Conservation (phyloP, 805 yeast species). For the Nakazawaea populi region DNA sequence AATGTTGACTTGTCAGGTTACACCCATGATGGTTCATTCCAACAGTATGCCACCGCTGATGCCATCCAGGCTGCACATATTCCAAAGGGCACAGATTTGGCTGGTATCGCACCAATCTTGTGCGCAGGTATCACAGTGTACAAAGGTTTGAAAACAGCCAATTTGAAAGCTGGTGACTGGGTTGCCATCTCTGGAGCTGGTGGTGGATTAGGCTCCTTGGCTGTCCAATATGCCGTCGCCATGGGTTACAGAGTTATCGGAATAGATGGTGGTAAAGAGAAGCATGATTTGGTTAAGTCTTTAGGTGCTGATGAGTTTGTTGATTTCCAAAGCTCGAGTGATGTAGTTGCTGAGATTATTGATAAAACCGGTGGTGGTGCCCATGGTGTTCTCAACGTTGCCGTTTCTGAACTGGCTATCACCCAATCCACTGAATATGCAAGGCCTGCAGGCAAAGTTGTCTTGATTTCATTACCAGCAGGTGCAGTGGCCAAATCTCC, state of each 20-base stretch:
- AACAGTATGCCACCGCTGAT: too few relatives aligned
- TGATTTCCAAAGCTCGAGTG: conserved; percentile 52
- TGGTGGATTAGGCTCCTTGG: conserved; percentile 74
- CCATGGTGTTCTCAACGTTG: conserved; percentile 71
- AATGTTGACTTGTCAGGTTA: too few relatives aligned
- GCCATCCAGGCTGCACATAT: too few relatives aligned
- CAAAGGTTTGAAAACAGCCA: too few relatives aligned
- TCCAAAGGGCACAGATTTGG: too few relatives aligned
- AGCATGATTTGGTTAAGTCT: conserved; percentile 46
- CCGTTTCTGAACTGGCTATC: conserved; percentile 67
- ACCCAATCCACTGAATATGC: conserved; percentile 53
- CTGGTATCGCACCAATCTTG: too few relatives aligned
- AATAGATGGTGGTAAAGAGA: conserved; percentile 66
- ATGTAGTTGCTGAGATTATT: conserved; percentile 48
- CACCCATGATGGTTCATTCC: too few relatives aligned
- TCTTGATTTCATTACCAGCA: conserved; percentile 48
- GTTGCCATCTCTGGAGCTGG: conserved; percentile 59
- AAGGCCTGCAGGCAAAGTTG: conserved; percentile 66
- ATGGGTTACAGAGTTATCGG: conserved; percentile 72
- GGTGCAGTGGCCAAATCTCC: conserved; percentile 58
- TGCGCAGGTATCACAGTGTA: too few relatives aligned
- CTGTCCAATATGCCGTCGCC: conserved; percentile 69
- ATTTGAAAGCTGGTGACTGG: too few relatives aligned
- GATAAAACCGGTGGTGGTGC: conserved; percentile 67
- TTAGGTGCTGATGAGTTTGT: conserved; percentile 63